Evolutionary conservation across 768 basidiomycete species (phyloP), one percentile per base, ranked within the genome.

Genomic region (Tremella mesenterica): DNA sequence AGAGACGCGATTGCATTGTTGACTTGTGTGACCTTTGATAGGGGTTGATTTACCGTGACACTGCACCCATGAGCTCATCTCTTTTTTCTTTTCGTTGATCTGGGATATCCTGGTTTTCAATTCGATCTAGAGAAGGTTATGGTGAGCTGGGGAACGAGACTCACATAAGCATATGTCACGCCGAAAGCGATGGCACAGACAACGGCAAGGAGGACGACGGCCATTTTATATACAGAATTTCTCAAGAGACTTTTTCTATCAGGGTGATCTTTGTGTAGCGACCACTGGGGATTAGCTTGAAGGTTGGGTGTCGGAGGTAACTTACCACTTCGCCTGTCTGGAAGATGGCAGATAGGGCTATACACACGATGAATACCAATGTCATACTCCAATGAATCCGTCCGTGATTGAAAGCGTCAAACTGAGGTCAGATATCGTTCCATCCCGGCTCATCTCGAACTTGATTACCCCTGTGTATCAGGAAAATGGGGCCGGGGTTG

Each of bases 201-300:
- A 33, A 76, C 64, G 14, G 76, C 75, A 5, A 67, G 13, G 13
- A 30, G 44, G 18, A 76, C 73, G 36, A 76, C 60, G 31, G 67
- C 21, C 21, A 75, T 60, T 62, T 76, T 76, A 51, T 67, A 48
- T 53, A 74, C 61, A 3, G 73, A 65, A 57, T 74, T 75, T n/a
- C 74, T 59, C 10, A 53, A 46, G 4, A 75, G 58, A 38, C 69
- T 67, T 10, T 54, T 39, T 28, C 72, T 56, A 39, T 76, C 75
- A 4, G 74, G 72, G 59, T 75, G 74, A 52, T 70, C 72, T 49
- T 72, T 70, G 58, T 72, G 67, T 14, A 73, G 51, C 10, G 67
- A 66, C 63, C 67, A 67, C 67, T 70, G 49, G n/a, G 23, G 12
- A 43, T 57, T 28, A 48, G 52, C 21, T 20, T 28, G 38, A 23